These are phyloP conservation scores for Areca catechu DNA, from an alignment of 176 grass and related monocot genomes.

Conservation along the genomic window DNA sequence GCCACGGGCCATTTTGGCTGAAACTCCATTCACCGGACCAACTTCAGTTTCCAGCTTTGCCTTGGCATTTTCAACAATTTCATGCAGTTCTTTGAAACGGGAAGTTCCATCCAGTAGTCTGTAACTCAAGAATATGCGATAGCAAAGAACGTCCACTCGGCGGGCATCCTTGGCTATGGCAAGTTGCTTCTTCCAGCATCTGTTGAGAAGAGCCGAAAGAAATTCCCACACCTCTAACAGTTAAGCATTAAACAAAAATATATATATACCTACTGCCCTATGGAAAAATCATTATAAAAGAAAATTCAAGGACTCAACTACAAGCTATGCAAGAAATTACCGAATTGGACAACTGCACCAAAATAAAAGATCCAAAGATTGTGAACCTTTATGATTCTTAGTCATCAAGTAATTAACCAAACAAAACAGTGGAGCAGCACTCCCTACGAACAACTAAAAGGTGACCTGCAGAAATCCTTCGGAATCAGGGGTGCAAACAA, in stretches of 20 bases:
- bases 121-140: conserved; percentile 78
- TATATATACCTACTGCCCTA: too few relatives aligned
- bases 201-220: conserved; percentile 31
- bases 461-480: too few relatives aligned
- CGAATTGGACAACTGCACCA: too few relatives aligned
- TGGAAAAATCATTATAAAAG: too few relatives aligned
- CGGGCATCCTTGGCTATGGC: conserved; percentile 83
- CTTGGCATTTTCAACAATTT: conserved; percentile 75
- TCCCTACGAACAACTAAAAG: too few relatives aligned
- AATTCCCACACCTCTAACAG: conserved; percentile 13
- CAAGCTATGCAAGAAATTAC: too few relatives aligned
- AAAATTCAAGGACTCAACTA: too few relatives aligned
- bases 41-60: conserved; percentile 87
- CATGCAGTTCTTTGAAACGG: conserved; percentile 65
- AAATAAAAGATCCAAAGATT: too few relatives aligned
- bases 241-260: neutral
- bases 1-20: conserved; percentile 85
- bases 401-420: too few relatives aligned
- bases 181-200: conserved; percentile 95
- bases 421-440: too few relatives aligned
- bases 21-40: conserved; percentile 84
- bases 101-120: conserved; percentile 65
- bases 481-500: too few relatives aligned
- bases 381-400: too few relatives aligned
- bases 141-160: conserved; percentile 84